Base-by-base conservation (phyloP, 2,329 filamentous ascomycete species). In the Pleomassaria siparia region DNA sequence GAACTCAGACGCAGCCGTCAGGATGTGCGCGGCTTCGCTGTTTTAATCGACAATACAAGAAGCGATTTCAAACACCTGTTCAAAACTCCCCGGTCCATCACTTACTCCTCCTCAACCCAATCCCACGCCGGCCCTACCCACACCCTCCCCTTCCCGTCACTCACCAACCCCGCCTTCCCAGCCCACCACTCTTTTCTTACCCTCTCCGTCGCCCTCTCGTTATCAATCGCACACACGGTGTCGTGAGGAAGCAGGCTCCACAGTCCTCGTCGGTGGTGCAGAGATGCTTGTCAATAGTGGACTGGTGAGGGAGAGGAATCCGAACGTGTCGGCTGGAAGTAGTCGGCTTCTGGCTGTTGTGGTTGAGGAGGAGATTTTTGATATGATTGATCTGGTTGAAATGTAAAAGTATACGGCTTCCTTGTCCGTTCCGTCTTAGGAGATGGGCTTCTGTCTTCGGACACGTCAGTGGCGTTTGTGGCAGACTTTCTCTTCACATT, bases 61-160 rank as follows among this genome's bases (percentile, higher is more conserved):
- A n/a, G n/a, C n/a, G n/a, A n/a, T n/a, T n/a, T n/a, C n/a, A n/a
- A n/a, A n/a, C n/a, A n/a, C 25, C 15, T 30, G 4, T n/a, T 37
- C 32, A 47, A 15, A 43, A 43, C 22, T 42, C 45, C 18, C 30
- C 45, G 11, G 40, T 40, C 45, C 40, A 47, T 40, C 45, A 43
- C 29, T 47, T 37, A 47, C 15, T 46, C 37, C 40, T 35, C 22
- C 39, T 18, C 28, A 6, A 41, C 40, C 11, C 18, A 44, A 15
- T 29, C 25, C 40, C 46, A 49, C 10, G n/a, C n/a, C 15, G 40
- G 46, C 16, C 47, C 47, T 13, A 46, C 30, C 47, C 47, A 50
- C 13, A 46, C 37, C 29, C 43, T 3, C 12, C 43, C 47, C 18
- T 18, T 15, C 16, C 8, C 37, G 28, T 50, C 47, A n/a, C 39